Evolutionary conservation across 1,284 basidiomycete genomes (phyloP).

Genomic region (Thecaphora frezii): DNA sequence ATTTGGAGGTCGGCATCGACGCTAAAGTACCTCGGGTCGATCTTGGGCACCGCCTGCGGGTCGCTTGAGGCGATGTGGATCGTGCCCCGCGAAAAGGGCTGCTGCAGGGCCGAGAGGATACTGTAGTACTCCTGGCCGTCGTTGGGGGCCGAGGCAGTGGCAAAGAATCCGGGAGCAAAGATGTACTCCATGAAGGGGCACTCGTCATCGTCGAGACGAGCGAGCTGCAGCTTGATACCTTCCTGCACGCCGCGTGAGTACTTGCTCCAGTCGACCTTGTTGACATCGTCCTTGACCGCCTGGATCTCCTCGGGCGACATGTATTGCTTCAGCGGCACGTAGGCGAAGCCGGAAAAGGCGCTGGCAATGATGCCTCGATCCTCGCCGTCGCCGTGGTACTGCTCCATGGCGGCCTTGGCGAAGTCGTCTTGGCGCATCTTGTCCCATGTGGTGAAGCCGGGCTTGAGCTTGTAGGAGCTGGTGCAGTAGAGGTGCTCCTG

Average conservation of each 20-base stretch:
- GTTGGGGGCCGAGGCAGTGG: slow-evolving; percentile 30
- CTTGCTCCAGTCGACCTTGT: slow-evolving; percentile 21
- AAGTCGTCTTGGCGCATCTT: slow-evolving; percentile 45
- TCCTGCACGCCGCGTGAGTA: slow-evolving; percentile 36
- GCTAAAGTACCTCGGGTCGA: slow-evolving; percentile 41
- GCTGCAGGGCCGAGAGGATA: slow-evolving; percentile 36
- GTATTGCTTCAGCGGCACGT: slow-evolving; percentile 34
- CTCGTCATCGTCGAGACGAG: slow-evolving; percentile 29
- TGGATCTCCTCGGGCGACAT: slow-evolving; percentile 27
- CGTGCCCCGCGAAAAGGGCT: slow-evolving; percentile 41
- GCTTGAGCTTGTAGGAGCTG: slow-evolving; percentile 43
- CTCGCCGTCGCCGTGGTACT: slow-evolving; percentile 27
- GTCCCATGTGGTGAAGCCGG: slow-evolving; percentile 42
- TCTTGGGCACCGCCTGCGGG: slow-evolving; percentile 21
- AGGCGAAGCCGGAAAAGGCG: slow-evolving; percentile 42
- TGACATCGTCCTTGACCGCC: slow-evolving; percentile 26
- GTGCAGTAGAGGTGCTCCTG: slow-evolving; percentile 63
- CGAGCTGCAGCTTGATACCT: slow-evolving; percentile 33
- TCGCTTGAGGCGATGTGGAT: slow-evolving; percentile 33
- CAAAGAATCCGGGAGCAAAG: slow-evolving; percentile 51
- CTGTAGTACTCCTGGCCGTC: slow-evolving; percentile 41
- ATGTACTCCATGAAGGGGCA: slow-evolving; percentile 37
- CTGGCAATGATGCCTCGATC: slow-evolving; percentile 45
- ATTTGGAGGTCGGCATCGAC: slow-evolving; percentile 45
- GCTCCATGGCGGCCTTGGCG: slow-evolving; percentile 41